Conservation (phyloP, 1,284 basidiomycete species). For the Schizopora paradoxa region DNA sequence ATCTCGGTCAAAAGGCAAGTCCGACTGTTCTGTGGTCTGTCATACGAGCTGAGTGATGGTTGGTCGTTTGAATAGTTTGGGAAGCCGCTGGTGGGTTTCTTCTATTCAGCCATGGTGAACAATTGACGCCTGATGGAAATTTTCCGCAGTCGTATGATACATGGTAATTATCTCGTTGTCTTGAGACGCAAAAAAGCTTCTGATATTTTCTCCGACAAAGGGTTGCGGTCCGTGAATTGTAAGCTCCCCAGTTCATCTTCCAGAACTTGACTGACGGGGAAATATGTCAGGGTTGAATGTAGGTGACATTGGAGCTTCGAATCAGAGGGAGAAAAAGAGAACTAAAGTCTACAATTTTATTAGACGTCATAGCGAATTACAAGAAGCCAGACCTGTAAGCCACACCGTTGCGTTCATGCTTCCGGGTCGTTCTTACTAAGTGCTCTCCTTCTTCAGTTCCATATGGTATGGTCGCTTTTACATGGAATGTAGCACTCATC, state of each 20-base stretch:
- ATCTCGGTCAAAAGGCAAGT: conserved; percentile 82
- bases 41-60: not conserved
- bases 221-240: conserved; percentile 76
- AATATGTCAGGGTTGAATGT: conserved; percentile 58
- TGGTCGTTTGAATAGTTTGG: conserved; percentile 35
- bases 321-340: not conserved
- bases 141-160: conserved; percentile 47
- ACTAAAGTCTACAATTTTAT: not conserved
- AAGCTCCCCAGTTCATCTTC: conserved; percentile 26
- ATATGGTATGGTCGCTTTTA: conserved; percentile 58
- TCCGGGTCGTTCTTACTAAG: conserved; percentile 9
- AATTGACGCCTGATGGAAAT: conserved; percentile 1
- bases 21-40: not conserved
- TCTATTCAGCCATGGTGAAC: conserved; percentile 9
- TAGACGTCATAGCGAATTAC: conserved; percentile 63
- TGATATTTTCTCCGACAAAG: conserved; percentile 31
- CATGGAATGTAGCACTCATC: not conserved
- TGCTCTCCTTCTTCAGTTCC: conserved; percentile 40
- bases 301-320: conserved; percentile 22
- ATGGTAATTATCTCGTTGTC: conserved; percentile 40
- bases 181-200: conserved; percentile 28
- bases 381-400: conserved; percentile 73
- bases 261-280: not conserved
- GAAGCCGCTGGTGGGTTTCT: conserved; percentile 19
- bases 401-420: conserved; percentile 1